Conservation (phyloP, 208 protist species). For the Crithidia thermophila region DNA sequence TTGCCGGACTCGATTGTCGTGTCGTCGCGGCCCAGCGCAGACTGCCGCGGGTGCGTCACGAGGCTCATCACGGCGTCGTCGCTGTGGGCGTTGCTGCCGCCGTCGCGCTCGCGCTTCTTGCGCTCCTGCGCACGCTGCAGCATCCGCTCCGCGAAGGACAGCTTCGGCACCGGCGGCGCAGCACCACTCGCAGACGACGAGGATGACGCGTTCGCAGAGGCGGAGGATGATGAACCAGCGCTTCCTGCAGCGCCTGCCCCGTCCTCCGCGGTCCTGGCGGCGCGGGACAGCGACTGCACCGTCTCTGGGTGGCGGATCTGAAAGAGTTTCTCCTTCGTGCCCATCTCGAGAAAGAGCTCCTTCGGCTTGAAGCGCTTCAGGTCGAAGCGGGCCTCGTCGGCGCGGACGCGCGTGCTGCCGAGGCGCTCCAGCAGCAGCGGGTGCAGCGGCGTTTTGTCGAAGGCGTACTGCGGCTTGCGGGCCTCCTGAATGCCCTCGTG, state of each 20-base stretch:
- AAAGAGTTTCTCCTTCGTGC: slow-evolving; percentile 83
- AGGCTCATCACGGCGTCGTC: slow-evolving; percentile 37
- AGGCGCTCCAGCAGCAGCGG: slow-evolving; percentile 80
- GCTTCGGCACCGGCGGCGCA: slow-evolving; percentile 36
- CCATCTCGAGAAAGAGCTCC: slow-evolving; percentile 84
- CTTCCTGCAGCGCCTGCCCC: neutral
- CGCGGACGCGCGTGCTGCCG: slow-evolving; percentile 50
- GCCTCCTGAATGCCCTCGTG: slow-evolving; percentile 88
- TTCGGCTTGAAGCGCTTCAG: slow-evolving; percentile 83
- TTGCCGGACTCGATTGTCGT: slow-evolving; percentile 41
- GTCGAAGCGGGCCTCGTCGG: slow-evolving; percentile 73
- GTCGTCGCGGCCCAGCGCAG: slow-evolving; percentile 8
- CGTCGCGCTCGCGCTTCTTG: slow-evolving; percentile 69
- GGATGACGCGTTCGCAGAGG: neutral
- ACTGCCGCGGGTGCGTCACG: slow-evolving; percentile 26
- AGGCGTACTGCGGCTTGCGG: slow-evolving; percentile 73
- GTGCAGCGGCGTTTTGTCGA: slow-evolving; percentile 80
- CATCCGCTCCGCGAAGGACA: slow-evolving; percentile 79
- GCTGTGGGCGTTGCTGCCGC: slow-evolving; percentile 7
- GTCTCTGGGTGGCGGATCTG: slow-evolving; percentile 64
- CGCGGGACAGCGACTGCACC: slow-evolving; percentile 46
- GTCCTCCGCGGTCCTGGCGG: neutral
- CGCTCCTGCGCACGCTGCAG: slow-evolving; percentile 83
- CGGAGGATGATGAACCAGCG: neutral
- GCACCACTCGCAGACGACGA: too few relatives aligned